phyloP scores from a whole-genome alignment of 2,329 filamentous ascomycete genomes.

The Erysiphe neolycopersici region DNA sequence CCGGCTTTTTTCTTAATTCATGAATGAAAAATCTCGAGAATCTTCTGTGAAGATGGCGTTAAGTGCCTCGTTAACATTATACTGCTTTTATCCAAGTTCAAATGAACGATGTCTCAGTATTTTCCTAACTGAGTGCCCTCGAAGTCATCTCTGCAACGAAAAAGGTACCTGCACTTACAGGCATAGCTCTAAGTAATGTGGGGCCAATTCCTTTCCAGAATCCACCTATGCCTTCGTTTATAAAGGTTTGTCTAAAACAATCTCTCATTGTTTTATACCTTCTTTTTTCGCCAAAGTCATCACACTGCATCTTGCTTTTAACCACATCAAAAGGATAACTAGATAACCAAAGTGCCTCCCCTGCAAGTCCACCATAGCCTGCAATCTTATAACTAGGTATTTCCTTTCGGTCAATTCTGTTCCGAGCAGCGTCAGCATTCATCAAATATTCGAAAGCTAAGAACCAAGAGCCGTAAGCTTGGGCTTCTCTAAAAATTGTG shows the following conservation, averaged over 20 bases:
- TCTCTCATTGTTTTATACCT: slow-evolving; percentile 63
- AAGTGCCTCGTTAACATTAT: too few species aligned
- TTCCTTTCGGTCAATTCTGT: slow-evolving; percentile 46
- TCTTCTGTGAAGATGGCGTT: too few species aligned
- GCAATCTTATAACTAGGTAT: slow-evolving; percentile 70
- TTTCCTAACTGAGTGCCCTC: slow-evolving; percentile 26
- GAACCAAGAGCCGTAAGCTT: slow-evolving; percentile 94
- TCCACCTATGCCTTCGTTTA: slow-evolving; percentile 46
- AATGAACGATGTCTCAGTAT: neutral
- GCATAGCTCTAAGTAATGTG: slow-evolving; percentile 83
- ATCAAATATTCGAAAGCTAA: slow-evolving; percentile 87
- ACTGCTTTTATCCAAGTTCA: too few species aligned
- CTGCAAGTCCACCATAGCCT: slow-evolving; percentile 73
- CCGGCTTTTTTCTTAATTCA: too few species aligned
- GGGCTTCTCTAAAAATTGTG: slow-evolving; percentile 66
- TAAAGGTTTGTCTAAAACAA: slow-evolving; percentile 65
- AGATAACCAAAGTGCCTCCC: slow-evolving; percentile 75
- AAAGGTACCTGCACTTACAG: slow-evolving; percentile 93
- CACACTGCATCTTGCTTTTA: slow-evolving; percentile 99
- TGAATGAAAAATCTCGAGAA: too few species aligned
- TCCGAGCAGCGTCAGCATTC: slow-evolving; percentile 63
- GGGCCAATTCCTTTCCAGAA: slow-evolving; percentile 93
- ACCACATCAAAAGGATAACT: slow-evolving; percentile 93
- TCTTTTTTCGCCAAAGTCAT: slow-evolving; percentile 52
- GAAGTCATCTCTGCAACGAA: slow-evolving; percentile 48